phyloP scores from a whole-genome alignment of 768 basidiomycete species.

The Dioszegia hungarica region DNA sequence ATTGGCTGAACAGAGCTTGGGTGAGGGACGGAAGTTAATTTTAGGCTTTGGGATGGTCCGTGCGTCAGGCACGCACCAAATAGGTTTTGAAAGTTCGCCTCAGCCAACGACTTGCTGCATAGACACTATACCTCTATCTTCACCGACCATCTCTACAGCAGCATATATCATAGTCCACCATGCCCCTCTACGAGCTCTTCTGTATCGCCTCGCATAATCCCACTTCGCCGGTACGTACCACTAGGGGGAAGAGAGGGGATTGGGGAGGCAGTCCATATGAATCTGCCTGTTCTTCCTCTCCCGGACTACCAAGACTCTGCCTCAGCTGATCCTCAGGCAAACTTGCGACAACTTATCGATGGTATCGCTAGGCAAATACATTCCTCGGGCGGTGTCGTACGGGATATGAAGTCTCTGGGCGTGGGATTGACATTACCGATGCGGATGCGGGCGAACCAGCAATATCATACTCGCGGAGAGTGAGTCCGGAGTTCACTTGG shows the following conservation, averaged over 20 bases:
- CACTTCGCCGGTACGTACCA: slow-evolving; percentile 31
- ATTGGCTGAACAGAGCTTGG: slow-evolving; percentile 1
- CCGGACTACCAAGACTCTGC: too few relatives aligned
- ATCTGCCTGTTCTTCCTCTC: too few relatives aligned
- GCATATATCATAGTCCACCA: too few relatives aligned
- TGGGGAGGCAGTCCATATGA: too few relatives aligned
- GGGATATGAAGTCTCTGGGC: slow-evolving; percentile 43
- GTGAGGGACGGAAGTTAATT: too few relatives aligned
- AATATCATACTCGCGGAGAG: slow-evolving; percentile 46
- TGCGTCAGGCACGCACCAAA: not conserved
- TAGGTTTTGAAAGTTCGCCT: not conserved
- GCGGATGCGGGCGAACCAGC: slow-evolving; percentile 44
- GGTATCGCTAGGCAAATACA: slow-evolving; percentile 37
- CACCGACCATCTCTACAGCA: too few relatives aligned
- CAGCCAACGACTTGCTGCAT: too few relatives aligned
- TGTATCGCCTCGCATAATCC: slow-evolving; percentile 47
- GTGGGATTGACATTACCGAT: slow-evolving; percentile 37
- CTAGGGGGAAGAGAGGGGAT: not conserved
- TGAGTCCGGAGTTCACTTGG: slow-evolving; percentile 22
- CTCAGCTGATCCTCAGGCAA: slow-evolving; percentile 21
- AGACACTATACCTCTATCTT: too few relatives aligned
- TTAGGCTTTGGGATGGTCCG: too few relatives aligned
- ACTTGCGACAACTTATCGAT: slow-evolving; percentile 40
- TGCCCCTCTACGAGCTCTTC: slow-evolving; percentile 49
- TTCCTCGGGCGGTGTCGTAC: slow-evolving; percentile 41